Evolutionary conservation across 2,329 filamentous ascomycete species (phyloP).

Genomic region (Aspergillus neoniger): DNA sequence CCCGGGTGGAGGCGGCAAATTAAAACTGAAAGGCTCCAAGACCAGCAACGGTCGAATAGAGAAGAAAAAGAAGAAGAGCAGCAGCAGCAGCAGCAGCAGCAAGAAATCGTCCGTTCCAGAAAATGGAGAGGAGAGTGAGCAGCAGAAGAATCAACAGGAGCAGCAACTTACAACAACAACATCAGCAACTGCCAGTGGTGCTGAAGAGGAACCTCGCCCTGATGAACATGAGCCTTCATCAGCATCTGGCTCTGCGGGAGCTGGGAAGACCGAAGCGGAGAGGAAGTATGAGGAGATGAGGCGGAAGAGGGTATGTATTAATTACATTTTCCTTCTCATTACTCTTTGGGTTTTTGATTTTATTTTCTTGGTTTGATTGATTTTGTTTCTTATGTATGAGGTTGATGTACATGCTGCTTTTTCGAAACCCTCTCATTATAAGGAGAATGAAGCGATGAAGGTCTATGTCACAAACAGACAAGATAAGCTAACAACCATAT

Average conservation of each 20-base stretch:
- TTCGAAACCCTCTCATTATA: too few species aligned
- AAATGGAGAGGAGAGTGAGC: neutral
- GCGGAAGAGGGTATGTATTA: slow-evolving; percentile 69
- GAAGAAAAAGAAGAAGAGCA: slow-evolving; percentile 54
- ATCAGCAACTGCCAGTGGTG: neutral
- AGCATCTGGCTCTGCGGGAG: neutral
- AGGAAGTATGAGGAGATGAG: slow-evolving; percentile 76
- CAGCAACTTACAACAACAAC: neutral
- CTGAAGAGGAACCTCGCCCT: neutral
- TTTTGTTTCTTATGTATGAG: neutral
- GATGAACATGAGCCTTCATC: slow-evolving; percentile 9
- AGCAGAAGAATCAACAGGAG: slow-evolving; percentile 21
- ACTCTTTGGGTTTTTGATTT: neutral
- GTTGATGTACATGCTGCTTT: too few species aligned
- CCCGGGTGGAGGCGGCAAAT: slow-evolving; percentile 66
- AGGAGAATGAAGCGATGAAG: too few species aligned
- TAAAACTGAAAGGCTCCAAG: slow-evolving; percentile 81
- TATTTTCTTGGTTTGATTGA: slow-evolving; percentile 7
- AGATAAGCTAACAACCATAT: neutral
- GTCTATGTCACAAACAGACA: neutral
- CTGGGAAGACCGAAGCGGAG: slow-evolving; percentile 79
- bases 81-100: slow-evolving; percentile 32
- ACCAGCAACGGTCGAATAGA: slow-evolving; percentile 53
- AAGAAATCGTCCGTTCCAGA: slow-evolving; percentile 1
- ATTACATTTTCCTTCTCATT: slow-evolving; percentile 1